These are phyloP conservation scores for Thelonectria discophora DNA, from an alignment of 2,329 filamentous ascomycete genomes.

Conservation along the genomic window DNA sequence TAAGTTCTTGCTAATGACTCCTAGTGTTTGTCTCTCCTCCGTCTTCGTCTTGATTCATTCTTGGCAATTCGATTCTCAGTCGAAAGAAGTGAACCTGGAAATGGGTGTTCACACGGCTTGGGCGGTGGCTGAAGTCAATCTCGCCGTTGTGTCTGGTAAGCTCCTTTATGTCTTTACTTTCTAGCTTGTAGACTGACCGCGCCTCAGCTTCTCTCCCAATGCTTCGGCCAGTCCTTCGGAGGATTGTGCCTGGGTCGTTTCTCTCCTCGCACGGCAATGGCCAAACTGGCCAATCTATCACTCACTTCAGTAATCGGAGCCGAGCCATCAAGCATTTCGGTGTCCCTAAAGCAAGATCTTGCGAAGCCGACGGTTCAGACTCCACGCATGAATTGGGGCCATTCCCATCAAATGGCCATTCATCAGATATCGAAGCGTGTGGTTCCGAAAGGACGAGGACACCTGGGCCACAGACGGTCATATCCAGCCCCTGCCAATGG, in stretches of 20 bases:
- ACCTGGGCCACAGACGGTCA: background rate
- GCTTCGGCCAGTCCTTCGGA: constrained; percentile 34
- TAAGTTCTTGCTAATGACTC: background rate
- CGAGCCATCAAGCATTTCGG: background rate
- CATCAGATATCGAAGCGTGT: background rate
- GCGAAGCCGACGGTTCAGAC: background rate
- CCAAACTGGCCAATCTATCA: background rate
- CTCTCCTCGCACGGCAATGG: background rate
- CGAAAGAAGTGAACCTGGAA: constrained; percentile 39
- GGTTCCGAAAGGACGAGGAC: background rate
- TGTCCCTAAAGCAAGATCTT: background rate
- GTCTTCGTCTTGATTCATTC: constrained; percentile 41
- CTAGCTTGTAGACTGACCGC: background rate
- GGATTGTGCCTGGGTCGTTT: constrained; percentile 20
- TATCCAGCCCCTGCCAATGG: background rate
- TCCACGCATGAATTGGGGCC: background rate
- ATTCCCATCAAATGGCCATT: background rate
- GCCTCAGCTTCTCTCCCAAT: constrained; percentile 35
- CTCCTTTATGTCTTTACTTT: background rate
- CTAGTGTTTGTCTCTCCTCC: constrained; percentile 37
- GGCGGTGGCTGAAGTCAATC: constrained; percentile 43
- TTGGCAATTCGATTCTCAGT: constrained; percentile 32
- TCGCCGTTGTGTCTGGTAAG: constrained; percentile 43
- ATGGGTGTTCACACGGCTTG: constrained; percentile 41
- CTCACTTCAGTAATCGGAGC: background rate